Evolutionary conservation across 106 monocot species (phyloP).

Genomic region (Xerophyta viscosa): DNA sequence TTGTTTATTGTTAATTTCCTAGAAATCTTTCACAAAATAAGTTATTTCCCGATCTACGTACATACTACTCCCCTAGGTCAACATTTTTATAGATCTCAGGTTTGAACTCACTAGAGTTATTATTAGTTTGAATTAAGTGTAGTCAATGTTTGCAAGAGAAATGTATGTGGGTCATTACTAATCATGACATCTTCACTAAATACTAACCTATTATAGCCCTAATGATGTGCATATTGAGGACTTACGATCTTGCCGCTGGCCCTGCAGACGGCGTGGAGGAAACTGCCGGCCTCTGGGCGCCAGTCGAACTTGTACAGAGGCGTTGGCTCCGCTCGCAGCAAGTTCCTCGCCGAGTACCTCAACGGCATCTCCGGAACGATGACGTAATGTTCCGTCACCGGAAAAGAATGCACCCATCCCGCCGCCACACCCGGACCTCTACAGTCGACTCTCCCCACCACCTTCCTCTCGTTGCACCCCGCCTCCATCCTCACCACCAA

Average conservation of each 20-base stretch:
- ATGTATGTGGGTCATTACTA: too few species aligned
- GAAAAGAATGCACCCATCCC: constrained; percentile 97
- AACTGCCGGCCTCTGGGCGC: constrained; percentile 64
- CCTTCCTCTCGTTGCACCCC: constrained; percentile 70
- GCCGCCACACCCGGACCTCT: constrained; percentile 67
- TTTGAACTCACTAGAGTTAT: too few species aligned
- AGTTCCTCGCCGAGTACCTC: constrained; percentile 64
- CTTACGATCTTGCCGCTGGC: constrained; percentile 68
- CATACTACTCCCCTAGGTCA: too few species aligned
- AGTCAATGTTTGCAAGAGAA: too few species aligned
- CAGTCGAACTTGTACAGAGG: constrained; percentile 97
- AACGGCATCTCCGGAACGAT: constrained; percentile 96
- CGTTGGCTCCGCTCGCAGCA: constrained; percentile 81
- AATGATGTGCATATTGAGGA: too few species aligned
- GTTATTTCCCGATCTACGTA: too few species aligned
- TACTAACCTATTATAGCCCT: too few species aligned
- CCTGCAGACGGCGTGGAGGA: constrained; percentile 88
- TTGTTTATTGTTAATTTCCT: too few species aligned
- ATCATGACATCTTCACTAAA: too few species aligned
- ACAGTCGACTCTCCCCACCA: constrained; percentile 74
- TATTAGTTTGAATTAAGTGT: too few species aligned
- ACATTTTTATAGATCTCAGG: too few species aligned
- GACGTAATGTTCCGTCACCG: constrained; percentile 78
- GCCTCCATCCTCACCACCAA: constrained; percentile 69
- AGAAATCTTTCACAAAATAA: too few species aligned